A percentile compares a stretch with the other conserved stretches of the same genome.
Evolutionary conservation across 257 asterid genomes (phyloP).

Genomic region (Penstemon barbatus): DNA sequence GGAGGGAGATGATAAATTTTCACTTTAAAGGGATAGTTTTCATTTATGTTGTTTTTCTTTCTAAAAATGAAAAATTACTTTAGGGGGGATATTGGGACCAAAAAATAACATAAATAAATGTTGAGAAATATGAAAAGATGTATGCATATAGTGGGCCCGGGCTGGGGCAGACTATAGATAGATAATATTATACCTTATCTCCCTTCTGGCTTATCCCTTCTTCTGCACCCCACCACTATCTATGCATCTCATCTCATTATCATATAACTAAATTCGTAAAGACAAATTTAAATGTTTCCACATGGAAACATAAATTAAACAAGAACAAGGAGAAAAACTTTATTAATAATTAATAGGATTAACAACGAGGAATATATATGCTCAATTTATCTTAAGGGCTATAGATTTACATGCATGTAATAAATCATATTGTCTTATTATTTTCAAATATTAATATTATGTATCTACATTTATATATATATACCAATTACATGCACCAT

Average conservation of each 20-base stretch:
- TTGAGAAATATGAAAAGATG: neutral
- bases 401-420: too few relatives aligned
- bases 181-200: conserved; percentile 32
- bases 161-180: neutral
- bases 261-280: neutral
- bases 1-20: too few relatives aligned
- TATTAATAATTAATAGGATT: too few relatives aligned
- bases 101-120: neutral
- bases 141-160: neutral
- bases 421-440: neutral
- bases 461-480: too few relatives aligned
- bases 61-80: too few relatives aligned
- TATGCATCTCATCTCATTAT: neutral
- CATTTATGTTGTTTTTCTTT: too few relatives aligned
- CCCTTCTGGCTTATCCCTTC: conserved; percentile 24
- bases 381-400: neutral
- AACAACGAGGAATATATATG: conserved; percentile 8
- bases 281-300: neutral
- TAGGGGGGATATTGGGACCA: too few relatives aligned
- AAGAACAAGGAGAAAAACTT: too few relatives aligned
- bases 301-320: too few relatives aligned
- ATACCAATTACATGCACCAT: too few relatives aligned
- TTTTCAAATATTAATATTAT: neutral
- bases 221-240: conserved; percentile 6
- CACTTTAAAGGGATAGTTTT: too few relatives aligned